A percentile compares a stretch with the other conserved stretches of the same genome.
These are phyloP conservation scores for Immersiporthe knoxdaviesiana DNA, from an alignment of 2,329 filamentous ascomycete genomes.

Conservation along the genomic window DNA sequence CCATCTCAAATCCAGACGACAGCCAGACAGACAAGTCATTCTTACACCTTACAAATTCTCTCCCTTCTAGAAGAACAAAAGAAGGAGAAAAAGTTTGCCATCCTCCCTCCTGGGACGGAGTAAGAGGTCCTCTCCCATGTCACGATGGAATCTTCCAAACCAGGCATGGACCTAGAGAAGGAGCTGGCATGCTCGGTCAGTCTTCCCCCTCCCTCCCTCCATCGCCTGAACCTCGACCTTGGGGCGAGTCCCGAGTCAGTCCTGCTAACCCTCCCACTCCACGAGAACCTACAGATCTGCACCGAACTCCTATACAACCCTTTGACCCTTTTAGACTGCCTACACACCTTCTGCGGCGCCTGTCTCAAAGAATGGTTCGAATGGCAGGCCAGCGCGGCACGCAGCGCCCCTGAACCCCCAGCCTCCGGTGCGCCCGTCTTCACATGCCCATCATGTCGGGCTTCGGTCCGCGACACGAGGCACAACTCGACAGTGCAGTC, in stretches of 20 bases:
- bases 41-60: background rate
- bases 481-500: slow-evolving; percentile 91
- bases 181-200: slow-evolving; percentile 94
- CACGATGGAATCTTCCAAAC: slow-evolving; percentile 55
- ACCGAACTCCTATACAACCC: slow-evolving; percentile 93
- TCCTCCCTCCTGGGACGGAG: slow-evolving; percentile 21
- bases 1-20: slow-evolving; percentile 6
- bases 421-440: slow-evolving; percentile 59
- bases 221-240: slow-evolving; percentile 9
- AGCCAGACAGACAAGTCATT: background rate
- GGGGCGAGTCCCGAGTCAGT: slow-evolving; percentile 12
- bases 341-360: slow-evolving; percentile 94
- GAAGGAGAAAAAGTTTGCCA: background rate
- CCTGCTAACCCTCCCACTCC: slow-evolving; percentile 22
- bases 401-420: slow-evolving; percentile 53
- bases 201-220: slow-evolving; percentile 34
- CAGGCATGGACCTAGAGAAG: slow-evolving; percentile 76
- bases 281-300: slow-evolving; percentile 74
- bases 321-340: slow-evolving; percentile 86
- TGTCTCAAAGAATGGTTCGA: slow-evolving; percentile 96
- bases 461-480: slow-evolving; percentile 80
- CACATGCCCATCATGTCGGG: slow-evolving; percentile 92
- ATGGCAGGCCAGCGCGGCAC: slow-evolving; percentile 70
- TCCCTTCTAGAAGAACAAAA: background rate
- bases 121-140: slow-evolving; percentile 6